These are phyloP conservation scores for Phytophthora cryptogea DNA, from an alignment of 352 stramenopile species.

Conservation along the genomic window DNA sequence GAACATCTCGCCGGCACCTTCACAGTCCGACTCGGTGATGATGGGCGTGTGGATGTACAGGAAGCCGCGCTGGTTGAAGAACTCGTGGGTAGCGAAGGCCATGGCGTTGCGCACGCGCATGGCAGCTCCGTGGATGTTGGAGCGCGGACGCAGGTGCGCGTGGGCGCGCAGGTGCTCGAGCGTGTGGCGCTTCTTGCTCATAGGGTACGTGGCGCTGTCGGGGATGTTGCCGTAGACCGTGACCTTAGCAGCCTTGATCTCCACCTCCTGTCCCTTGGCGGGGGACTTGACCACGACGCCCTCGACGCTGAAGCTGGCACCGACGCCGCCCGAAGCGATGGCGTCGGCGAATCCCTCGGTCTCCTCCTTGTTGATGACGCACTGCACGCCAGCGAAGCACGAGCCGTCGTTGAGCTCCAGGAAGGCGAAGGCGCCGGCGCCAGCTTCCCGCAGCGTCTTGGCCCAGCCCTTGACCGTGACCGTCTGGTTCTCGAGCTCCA, in stretches of 20 bases:
- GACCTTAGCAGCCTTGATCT: constrained; percentile 90
- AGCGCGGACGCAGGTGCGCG: constrained; percentile 92
- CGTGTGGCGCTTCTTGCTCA: constrained; percentile 94
- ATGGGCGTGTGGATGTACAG: constrained; percentile 96
- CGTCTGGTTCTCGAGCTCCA: constrained; percentile 77
- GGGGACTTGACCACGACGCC: constrained; percentile 88
- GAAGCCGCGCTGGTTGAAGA: constrained; percentile 94
- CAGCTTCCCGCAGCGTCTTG: constrained; percentile 90
- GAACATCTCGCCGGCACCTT: constrained; percentile 98
- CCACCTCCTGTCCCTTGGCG: constrained; percentile 91
- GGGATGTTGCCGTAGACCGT: constrained; percentile 87
- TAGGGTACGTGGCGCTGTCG: constrained; percentile 89
- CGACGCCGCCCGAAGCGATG: constrained; percentile 82
- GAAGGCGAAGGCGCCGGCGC: constrained; percentile 92
- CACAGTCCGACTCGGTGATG: constrained; percentile 97
- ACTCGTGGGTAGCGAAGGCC: constrained; percentile 93
- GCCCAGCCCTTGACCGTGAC: constrained; percentile 95
- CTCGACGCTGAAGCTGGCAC: constrained; percentile 81
- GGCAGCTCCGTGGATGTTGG: constrained; percentile 91
- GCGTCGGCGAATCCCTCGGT: constrained; percentile 83
- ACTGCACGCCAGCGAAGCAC: constrained; percentile 86
- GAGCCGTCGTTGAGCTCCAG: constrained; percentile 96
- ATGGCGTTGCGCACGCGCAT: constrained; percentile 94
- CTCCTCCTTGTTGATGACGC: constrained; percentile 79
- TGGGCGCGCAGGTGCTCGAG: constrained; percentile 93